A percentile compares a stretch with the other conserved stretches of the same genome.
phyloP scores from a whole-genome alignment of 495 filamentous ascomycete genomes.

The Hypoxylon rickii region DNA sequence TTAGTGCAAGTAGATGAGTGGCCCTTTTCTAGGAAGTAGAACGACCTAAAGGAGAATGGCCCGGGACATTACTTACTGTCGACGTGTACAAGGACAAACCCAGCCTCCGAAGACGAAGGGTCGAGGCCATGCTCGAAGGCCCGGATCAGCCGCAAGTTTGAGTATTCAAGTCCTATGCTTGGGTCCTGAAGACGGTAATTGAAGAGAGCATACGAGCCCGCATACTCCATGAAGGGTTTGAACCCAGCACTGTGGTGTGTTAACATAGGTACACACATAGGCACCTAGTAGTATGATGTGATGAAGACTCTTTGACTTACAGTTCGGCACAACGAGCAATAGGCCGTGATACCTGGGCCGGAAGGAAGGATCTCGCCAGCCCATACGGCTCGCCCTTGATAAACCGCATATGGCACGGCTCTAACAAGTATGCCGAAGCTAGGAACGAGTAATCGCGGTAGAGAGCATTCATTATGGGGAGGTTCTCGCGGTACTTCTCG shows the following conservation, averaged over 20 bases:
- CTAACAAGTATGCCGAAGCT: constrained; percentile 85
- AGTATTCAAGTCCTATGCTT: constrained; percentile 66
- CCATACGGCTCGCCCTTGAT: constrained; percentile 72
- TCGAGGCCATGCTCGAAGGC: constrained; percentile 88
- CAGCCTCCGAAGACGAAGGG: constrained; percentile 84
- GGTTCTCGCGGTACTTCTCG: constrained; percentile 69
- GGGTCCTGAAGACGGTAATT: constrained; percentile 79
- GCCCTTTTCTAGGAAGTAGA: no score
- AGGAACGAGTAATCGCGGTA: constrained; percentile 92
- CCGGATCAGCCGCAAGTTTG: constrained; percentile 82
- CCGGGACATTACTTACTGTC: constrained; percentile 48
- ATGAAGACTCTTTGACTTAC: constrained; percentile 55
- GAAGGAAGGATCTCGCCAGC: constrained; percentile 70
- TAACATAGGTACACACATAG: constrained; percentile 12
- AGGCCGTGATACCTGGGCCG: constrained; percentile 69
- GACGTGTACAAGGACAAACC: constrained; percentile 82
- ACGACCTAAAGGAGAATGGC: neutral
- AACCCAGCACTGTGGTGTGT: constrained; percentile 58
- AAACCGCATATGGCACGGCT: constrained; percentile 84
- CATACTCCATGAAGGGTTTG: constrained; percentile 94
- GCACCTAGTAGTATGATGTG: no score
- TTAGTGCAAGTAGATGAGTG: no score
- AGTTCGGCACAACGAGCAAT: constrained; percentile 78
- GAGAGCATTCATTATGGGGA: constrained; percentile 76
- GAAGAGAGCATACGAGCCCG: constrained; percentile 86